Evolutionary conservation across 176 grass and related monocot genomes (phyloP).

Genomic region (Coix lacrymajobi): DNA sequence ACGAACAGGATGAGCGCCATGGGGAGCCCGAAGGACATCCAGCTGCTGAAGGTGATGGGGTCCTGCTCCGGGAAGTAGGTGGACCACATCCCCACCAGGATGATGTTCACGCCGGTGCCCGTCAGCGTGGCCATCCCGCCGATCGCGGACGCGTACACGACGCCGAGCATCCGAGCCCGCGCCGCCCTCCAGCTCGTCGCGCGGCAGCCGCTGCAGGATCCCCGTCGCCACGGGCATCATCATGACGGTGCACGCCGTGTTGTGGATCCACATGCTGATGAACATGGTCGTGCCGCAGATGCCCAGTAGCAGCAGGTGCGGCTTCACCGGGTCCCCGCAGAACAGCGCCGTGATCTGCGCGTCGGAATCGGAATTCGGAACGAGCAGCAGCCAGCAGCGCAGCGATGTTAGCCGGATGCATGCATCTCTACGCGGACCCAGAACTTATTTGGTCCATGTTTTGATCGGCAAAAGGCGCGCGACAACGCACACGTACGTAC

Average conservation of each 20-base stretch:
- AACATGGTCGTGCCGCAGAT: constrained; percentile 65
- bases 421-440: too few relatives aligned
- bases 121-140: constrained; percentile 71
- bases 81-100: constrained; percentile 86
- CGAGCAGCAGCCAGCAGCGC: not conserved
- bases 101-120: constrained; percentile 87
- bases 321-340: constrained; percentile 77
- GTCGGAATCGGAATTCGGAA: not conserved
- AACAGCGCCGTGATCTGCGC: constrained; percentile 60
- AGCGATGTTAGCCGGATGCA: not conserved
- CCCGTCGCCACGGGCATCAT: constrained; percentile 87
- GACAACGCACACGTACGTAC: not conserved
- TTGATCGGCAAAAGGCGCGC: not conserved
- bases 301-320: constrained; percentile 70
- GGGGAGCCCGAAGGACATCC: constrained; percentile 81
- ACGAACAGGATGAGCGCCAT: constrained; percentile 62
- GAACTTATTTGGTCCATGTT: too few relatives aligned
- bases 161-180: constrained; percentile 40
- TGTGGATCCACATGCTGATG: constrained; percentile 98
- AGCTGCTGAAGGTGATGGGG: constrained; percentile 80
- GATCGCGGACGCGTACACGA: constrained; percentile 61
- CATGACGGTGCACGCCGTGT: constrained; percentile 79
- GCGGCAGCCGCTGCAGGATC: constrained; percentile 74
- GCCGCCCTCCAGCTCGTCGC: not conserved
- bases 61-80: constrained; percentile 64